Percentiles rank a stretch among this genome's conserved stretches.
phyloP scores from a whole-genome alignment of 2,329 filamentous ascomycete genomes.

The Colletotrichum sp. region DNA sequence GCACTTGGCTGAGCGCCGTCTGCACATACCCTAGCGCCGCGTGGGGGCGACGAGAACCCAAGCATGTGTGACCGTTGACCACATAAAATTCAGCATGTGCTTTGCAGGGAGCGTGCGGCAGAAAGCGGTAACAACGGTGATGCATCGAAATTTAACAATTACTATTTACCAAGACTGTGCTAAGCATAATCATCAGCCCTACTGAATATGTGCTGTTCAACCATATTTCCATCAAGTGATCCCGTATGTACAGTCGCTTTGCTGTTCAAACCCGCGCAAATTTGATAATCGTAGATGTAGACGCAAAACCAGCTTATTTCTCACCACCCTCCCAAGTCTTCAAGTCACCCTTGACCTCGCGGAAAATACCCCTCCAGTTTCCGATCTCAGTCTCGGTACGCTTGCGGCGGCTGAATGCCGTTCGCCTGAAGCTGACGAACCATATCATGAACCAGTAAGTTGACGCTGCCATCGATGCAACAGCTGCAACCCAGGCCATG shows the following conservation, averaged over 20 bases:
- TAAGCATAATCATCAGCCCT: not conserved
- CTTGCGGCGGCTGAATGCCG: conserved; percentile 23
- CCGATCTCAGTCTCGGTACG: conserved; percentile 24
- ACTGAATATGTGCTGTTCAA: not conserved
- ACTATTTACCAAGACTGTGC: not conserved
- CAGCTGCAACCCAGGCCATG: conserved; percentile 24
- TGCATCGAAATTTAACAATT: not conserved
- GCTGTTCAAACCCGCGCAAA: not conserved
- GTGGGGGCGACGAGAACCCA: not conserved
- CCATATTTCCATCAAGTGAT: not conserved
- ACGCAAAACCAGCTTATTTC: not conserved
- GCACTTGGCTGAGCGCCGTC: not conserved
- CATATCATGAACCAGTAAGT: conserved; percentile 27
- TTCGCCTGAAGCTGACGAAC: conserved; percentile 27
- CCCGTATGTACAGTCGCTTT: not conserved
- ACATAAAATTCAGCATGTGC: not conserved
- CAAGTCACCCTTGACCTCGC: conserved; percentile 25
- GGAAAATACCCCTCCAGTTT: conserved; percentile 26
- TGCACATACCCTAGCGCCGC: not conserved
- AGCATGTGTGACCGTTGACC: not conserved
- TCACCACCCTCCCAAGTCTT: conserved; percentile 16
- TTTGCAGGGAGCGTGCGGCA: not conserved
- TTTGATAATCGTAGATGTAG: not conserved
- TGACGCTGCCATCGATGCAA: not conserved
- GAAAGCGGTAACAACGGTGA: not conserved